These are phyloP conservation scores for Sporothrix inflata DNA, from an alignment of 2,329 filamentous ascomycete genomes.

Conservation along the genomic window DNA sequence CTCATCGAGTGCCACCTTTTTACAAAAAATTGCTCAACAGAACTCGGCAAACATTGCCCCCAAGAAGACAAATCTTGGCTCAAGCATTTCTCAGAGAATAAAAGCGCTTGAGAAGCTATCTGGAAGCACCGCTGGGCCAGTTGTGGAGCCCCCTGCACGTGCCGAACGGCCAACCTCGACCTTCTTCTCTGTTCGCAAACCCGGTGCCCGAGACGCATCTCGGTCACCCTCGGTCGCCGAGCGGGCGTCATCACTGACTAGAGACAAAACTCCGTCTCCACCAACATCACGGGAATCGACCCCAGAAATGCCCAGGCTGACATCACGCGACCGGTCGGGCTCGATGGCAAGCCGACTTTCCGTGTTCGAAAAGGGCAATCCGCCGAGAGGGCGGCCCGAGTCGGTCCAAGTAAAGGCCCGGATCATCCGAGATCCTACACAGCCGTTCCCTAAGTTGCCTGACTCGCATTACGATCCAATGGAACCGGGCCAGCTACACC, in stretches of 20 bases:
- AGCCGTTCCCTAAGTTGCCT: conserved; percentile 46
- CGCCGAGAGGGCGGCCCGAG: conserved; percentile 60
- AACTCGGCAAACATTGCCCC: conserved; percentile 54
- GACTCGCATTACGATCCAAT: conserved; percentile 48
- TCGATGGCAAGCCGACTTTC: conserved; percentile 61
- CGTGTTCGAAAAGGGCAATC: conserved; percentile 55
- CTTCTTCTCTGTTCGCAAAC: conserved; percentile 62
- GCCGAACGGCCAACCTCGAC: conserved; percentile 54
- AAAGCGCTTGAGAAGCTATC: conserved; percentile 86
- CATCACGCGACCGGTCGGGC: conserved; percentile 52
- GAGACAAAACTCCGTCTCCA: conserved; percentile 44
- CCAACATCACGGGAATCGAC: conserved; percentile 52
- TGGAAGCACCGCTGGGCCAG: conserved; percentile 43
- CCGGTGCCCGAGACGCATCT: conserved; percentile 46
- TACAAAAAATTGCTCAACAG: conserved; percentile 59
- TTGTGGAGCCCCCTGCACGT: conserved; percentile 30
- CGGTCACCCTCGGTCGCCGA: conserved; percentile 53
- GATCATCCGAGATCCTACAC: conserved; percentile 70
- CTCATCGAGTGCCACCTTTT: conserved; percentile 60
- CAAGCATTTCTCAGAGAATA: conserved; percentile 91
- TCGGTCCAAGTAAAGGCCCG: conserved; percentile 87
- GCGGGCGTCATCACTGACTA: conserved; percentile 46
- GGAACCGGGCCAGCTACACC: conserved; percentile 54
- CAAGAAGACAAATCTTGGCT: conserved; percentile 82
- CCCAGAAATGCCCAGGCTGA: conserved; percentile 46